Conservation (phyloP, 83 land plant species). For the Picea engelmannii region DNA sequence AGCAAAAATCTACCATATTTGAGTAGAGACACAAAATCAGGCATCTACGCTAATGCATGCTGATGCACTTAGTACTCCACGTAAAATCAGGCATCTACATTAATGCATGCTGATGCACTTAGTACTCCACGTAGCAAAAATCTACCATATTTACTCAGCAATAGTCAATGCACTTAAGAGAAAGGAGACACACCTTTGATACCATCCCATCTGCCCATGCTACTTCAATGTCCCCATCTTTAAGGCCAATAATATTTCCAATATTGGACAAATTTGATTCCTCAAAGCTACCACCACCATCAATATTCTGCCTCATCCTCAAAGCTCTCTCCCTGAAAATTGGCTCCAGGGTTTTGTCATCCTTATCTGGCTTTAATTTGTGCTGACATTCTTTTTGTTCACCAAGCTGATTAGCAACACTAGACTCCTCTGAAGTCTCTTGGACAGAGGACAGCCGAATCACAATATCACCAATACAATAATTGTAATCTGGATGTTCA, state of each 20-base stretch:
- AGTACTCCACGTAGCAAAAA: no score
- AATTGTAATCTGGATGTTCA: constrained; percentile 82
- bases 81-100: no score
- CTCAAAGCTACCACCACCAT: not conserved
- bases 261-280: constrained; percentile 48
- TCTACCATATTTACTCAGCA: not conserved
- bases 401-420: not conserved
- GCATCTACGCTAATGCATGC: no score
- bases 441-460: constrained; percentile 26
- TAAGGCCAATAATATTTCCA: constrained; percentile 76
- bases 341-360: not conserved
- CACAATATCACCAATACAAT: constrained; percentile 79
- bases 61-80: no score
- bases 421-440: not conserved
- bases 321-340: not conserved
- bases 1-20: not conserved
- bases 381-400: not conserved
- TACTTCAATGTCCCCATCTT: constrained; percentile 80
- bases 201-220: constrained; percentile 88
- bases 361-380: constrained; percentile 8
- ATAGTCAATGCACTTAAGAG: not conserved
- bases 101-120: no score
- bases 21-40: not conserved
- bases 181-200: constrained; percentile 59
- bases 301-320: not conserved